Evolutionary conservation across 352 stramenopile genomes (phyloP).

Genomic region (Peronospora farinosa): DNA sequence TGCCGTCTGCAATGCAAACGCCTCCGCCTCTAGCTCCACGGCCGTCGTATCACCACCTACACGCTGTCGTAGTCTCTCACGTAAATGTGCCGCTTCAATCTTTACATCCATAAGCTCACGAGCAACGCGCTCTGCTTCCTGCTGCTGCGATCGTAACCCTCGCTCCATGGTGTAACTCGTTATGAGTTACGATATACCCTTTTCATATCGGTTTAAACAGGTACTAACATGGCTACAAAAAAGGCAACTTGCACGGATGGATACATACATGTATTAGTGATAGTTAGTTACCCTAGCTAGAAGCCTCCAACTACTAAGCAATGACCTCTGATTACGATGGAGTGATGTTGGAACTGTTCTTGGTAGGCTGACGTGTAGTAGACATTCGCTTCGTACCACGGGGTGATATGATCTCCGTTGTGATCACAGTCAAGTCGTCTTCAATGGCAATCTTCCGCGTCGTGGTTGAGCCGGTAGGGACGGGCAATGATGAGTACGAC

Average conservation of each 20-base stretch:
- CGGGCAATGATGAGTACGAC: conserved; percentile 8
- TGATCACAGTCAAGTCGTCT: conserved; percentile 20
- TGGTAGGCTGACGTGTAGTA: conserved; percentile 11
- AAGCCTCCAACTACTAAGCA: neutral
- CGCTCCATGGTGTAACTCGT: conserved; percentile 3
- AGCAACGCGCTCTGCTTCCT: conserved; percentile 46
- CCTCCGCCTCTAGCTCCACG: conserved; percentile 72
- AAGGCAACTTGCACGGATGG: neutral
- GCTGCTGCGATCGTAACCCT: conserved; percentile 42
- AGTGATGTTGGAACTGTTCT: conserved; percentile 11
- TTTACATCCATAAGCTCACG: conserved; percentile 82
- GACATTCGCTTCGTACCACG: conserved; percentile 17
- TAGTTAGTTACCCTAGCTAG: neutral
- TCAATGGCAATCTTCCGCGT: conserved; percentile 19
- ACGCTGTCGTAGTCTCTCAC: conserved; percentile 57
- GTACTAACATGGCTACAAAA: neutral
- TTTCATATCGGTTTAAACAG: neutral
- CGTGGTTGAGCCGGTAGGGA: conserved; percentile 12
- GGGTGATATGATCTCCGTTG: conserved; percentile 17
- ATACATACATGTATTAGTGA: neutral
- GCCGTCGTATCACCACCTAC: conserved; percentile 71
- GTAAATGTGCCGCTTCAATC: conserved; percentile 75
- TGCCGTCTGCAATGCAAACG: conserved; percentile 53
- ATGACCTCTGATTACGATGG: neutral
- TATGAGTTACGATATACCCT: neutral